These are phyloP conservation scores for Scleromitrula shiraiana DNA, from an alignment of 2,329 filamentous ascomycete genomes.

Conservation along the genomic window DNA sequence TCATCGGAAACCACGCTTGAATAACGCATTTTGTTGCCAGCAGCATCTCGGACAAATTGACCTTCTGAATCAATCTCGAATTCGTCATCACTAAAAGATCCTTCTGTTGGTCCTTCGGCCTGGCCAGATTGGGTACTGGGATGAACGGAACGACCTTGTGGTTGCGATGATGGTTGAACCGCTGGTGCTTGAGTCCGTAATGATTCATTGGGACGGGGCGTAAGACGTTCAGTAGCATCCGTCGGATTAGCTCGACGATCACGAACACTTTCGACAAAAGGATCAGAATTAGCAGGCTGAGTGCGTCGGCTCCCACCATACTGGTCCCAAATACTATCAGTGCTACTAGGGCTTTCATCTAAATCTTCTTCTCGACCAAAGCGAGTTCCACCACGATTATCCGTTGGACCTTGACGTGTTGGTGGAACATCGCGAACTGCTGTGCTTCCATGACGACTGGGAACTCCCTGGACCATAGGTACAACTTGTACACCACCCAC, in stretches of 20 bases:
- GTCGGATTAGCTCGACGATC: constrained; percentile 21
- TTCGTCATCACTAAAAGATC: constrained; percentile 60
- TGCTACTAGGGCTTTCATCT: constrained; percentile 10
- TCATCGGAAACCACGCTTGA: constrained; percentile 41
- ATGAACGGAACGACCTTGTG: constrained; percentile 29
- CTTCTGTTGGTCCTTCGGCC: constrained; percentile 31
- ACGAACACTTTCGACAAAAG: constrained; percentile 44
- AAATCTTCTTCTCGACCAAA: constrained; percentile 17
- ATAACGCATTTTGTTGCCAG: constrained; percentile 50
- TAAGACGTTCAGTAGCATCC: constrained; percentile 4
- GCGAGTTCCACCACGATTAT: constrained; percentile 25
- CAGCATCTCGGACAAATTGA: constrained; percentile 51
- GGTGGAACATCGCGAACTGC: constrained; percentile 32
- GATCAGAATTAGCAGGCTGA: constrained; percentile 58
- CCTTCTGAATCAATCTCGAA: constrained; percentile 57
- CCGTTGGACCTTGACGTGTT: constrained; percentile 36
- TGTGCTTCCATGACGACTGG: constrained; percentile 45
- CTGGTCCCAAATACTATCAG: constrained; percentile 23
- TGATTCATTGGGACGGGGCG: constrained; percentile 16
- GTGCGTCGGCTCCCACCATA: constrained; percentile 33
- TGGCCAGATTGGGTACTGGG: constrained; percentile 10
- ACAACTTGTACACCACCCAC: constrained; percentile 93
- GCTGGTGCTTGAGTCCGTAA: constrained; percentile 37
- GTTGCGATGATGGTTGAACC: constrained; percentile 33
- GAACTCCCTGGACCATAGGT: constrained; percentile 71